A percentile compares a stretch with the other conserved stretches of the same genome.
phyloP scores from a whole-genome alignment of 148 eudicot genomes.

The Nyssa sinensis region DNA sequence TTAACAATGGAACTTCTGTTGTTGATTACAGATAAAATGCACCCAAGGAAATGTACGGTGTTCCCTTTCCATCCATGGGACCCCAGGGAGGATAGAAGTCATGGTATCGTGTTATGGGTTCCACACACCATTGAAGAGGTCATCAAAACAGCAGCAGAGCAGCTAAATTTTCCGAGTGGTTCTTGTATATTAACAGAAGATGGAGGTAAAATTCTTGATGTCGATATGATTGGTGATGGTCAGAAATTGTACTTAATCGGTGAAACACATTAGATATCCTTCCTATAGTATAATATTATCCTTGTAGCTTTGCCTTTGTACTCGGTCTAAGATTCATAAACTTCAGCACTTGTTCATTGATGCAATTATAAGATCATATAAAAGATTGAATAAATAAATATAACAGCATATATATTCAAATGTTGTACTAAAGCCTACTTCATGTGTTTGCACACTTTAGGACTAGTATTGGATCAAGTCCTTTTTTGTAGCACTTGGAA shows the following conservation, averaged over 20 bases:
- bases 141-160: conserved; percentile 40
- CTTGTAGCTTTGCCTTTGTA: not conserved
- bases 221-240: conserved; percentile 65
- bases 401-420: too few relatives aligned
- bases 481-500: too few relatives aligned
- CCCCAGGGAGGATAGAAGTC: conserved; percentile 24
- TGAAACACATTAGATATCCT: conserved; percentile 22
- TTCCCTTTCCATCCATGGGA: conserved; percentile 51
- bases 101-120: conserved; percentile 62
- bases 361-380: not conserved
- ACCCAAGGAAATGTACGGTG: conserved; percentile 50
- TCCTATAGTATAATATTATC: not conserved
- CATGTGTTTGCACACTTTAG: too few relatives aligned
- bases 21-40: conserved; percentile 30
- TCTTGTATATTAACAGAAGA: conserved; percentile 61
- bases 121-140: conserved; percentile 52
- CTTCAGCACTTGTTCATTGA: not conserved
- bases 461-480: too few relatives aligned
- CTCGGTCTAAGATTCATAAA: not conserved
- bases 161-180: conserved; percentile 30
- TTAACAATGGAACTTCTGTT: too few relatives aligned
- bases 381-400: too few relatives aligned
- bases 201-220: conserved; percentile 73
- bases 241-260: conserved; percentile 68
- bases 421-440: too few relatives aligned